These are phyloP conservation scores for Yamadazyma aaseri DNA, from an alignment of 1,139 yeast genomes.

Conservation along the genomic window DNA sequence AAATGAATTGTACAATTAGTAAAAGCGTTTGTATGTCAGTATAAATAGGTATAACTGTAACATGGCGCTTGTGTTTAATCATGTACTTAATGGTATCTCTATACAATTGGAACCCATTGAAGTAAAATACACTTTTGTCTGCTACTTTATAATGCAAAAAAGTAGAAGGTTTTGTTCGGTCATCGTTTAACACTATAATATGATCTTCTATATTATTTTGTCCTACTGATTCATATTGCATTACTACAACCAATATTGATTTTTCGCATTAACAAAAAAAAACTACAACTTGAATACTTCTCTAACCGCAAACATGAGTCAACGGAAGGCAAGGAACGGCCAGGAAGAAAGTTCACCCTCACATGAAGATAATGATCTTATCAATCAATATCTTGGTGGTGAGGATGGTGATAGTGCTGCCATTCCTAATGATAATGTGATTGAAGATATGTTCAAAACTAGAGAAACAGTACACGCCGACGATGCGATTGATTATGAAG, in stretches of 20 bases:
- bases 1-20: neutral
- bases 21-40: neutral
- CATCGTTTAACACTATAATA: too few species aligned
- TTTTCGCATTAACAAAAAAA: constrained; percentile 1
- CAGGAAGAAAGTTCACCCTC: neutral
- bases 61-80: neutral
- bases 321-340: neutral
- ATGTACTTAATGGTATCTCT: neutral
- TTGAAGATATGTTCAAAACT: constrained; percentile 41
- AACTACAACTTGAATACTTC: neutral
- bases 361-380: constrained; percentile 14
- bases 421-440: constrained; percentile 33
- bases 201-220: too few species aligned
- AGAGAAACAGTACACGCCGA: constrained; percentile 67
- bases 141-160: too few species aligned
- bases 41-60: neutral
- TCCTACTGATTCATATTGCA: neutral
- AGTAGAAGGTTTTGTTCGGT: too few species aligned
- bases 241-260: too few species aligned
- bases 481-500: constrained; percentile 94
- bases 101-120: constrained; percentile 5
- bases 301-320: neutral
- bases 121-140: neutral
- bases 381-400: constrained; percentile 18
- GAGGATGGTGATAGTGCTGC: constrained; percentile 15